Percentiles rank a stretch among this genome's conserved stretches.
These are phyloP conservation scores for Sicyos edulis DNA, from an alignment of 306 rosid genomes.

Conservation along the genomic window DNA sequence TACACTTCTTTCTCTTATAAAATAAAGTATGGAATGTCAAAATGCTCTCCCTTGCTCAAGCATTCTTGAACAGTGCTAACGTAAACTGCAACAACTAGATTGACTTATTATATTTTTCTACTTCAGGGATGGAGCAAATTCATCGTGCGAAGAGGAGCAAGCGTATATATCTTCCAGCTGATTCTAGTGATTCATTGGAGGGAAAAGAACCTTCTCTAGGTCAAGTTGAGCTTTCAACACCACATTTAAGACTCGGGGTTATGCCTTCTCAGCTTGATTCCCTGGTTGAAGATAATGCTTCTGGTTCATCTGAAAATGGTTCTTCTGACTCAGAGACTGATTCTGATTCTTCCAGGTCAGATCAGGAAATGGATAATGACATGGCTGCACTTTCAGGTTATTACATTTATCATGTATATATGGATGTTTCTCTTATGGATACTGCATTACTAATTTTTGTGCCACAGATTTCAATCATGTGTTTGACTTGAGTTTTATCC, in stretches of 20 bases:
- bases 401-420: conserved; percentile 10
- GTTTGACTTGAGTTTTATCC: background rate
- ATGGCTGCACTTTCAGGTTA: conserved; percentile 71
- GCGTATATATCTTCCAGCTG: conserved; percentile 50
- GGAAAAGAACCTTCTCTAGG: conserved; percentile 44
- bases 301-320: conserved; percentile 66
- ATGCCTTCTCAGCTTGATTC: conserved; percentile 37
- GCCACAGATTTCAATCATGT: conserved; percentile 5
- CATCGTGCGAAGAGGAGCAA: conserved; percentile 74
- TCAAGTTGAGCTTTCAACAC: conserved; percentile 45
- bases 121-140: conserved; percentile 52
- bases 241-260: conserved; percentile 39
- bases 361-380: conserved; percentile 61
- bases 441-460: background rate
- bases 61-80: conserved; percentile 30
- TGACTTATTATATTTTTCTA: conserved; percentile 34
- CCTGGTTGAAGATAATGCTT: conserved; percentile 56
- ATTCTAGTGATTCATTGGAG: conserved; percentile 44
- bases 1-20: too few species aligned
- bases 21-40: too few species aligned
- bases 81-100: conserved; percentile 21
- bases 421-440: background rate
- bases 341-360: conserved; percentile 78
- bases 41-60: conserved; percentile 18
- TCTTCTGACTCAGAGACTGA: conserved; percentile 42